A percentile compares a stretch with the other conserved stretches of the same genome.
These are phyloP conservation scores for Umbelopsis sp. DNA, from an alignment of 371 early-diverging fungal species.

Conservation along the genomic window DNA sequence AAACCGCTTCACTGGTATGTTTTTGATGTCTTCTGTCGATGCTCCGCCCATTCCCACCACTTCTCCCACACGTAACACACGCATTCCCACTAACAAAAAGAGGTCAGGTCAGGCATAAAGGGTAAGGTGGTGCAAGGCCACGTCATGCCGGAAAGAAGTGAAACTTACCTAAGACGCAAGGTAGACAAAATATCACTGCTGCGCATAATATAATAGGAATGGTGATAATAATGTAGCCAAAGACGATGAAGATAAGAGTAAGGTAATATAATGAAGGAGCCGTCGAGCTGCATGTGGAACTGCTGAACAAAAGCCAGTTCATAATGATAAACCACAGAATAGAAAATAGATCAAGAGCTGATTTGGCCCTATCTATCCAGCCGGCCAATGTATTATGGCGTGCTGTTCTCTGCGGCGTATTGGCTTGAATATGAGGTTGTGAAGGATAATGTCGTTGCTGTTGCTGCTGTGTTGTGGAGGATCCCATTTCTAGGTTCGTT, in stretches of 20 bases:
- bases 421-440: conserved; percentile 22
- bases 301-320: conserved; percentile 70
- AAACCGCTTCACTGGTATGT: conserved; percentile 55
- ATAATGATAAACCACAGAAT: conserved; percentile 74
- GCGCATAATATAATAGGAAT: conserved; percentile 67
- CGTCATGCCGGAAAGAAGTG: not conserved
- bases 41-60: conserved; percentile 66
- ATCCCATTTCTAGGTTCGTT: conserved; percentile 35
- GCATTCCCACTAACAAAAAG: conserved; percentile 49
- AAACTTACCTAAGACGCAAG: conserved; percentile 58
- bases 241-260: conserved; percentile 59
- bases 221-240: conserved; percentile 70
- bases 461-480: conserved; percentile 31
- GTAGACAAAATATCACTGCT: conserved; percentile 67
- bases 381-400: not conserved
- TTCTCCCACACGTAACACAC: conserved; percentile 61
- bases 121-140: not conserved
- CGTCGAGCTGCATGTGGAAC: conserved; percentile 48
- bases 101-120: not conserved
- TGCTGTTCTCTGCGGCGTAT: not conserved
- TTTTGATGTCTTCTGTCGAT: conserved; percentile 58
- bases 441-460: conserved; percentile 28
- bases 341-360: conserved; percentile 64
- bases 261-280: conserved; percentile 65
- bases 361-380: conserved; percentile 40